Percentiles rank a stretch among this genome's conserved stretches.
Evolutionary conservation across 164 flowering plant species (phyloP).

Genomic region (Piper longum): DNA sequence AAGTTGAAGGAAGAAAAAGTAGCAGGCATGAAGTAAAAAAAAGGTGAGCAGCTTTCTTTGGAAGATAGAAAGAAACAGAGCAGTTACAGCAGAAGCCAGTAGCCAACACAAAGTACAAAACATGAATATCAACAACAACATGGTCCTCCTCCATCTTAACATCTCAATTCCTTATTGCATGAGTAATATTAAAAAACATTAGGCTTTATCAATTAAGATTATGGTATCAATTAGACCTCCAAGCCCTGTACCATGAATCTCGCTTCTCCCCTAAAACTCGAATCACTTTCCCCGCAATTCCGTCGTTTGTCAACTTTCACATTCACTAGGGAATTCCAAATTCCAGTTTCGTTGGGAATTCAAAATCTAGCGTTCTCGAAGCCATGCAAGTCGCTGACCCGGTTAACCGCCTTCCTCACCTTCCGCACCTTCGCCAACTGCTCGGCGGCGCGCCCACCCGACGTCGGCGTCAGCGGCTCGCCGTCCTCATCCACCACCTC

Average conservation of each 20-base stretch:
- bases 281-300: background rate
- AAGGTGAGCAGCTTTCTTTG: too few relatives aligned
- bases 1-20: too few relatives aligned
- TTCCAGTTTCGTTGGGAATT: background rate
- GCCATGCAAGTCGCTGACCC: constrained; percentile 88
- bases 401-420: constrained; percentile 53
- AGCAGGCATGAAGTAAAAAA: too few relatives aligned
- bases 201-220: too few relatives aligned
- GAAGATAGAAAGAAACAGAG: too few relatives aligned
- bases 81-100: too few relatives aligned
- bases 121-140: too few relatives aligned
- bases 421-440: constrained; percentile 72
- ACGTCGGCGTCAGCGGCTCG: constrained; percentile 83
- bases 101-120: too few relatives aligned
- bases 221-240: too few relatives aligned
- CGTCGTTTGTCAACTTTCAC: background rate
- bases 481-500: constrained; percentile 43
- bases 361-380: constrained; percentile 93
- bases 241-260: background rate
- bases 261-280: background rate
- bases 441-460: constrained; percentile 98
- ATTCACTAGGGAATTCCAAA: background rate
- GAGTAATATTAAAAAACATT: too few relatives aligned
- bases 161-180: too few relatives aligned
- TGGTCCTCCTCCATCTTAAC: too few relatives aligned